phyloP scores from a whole-genome alignment of 768 basidiomycete species.

The Auriscalpium vulgare region DNA sequence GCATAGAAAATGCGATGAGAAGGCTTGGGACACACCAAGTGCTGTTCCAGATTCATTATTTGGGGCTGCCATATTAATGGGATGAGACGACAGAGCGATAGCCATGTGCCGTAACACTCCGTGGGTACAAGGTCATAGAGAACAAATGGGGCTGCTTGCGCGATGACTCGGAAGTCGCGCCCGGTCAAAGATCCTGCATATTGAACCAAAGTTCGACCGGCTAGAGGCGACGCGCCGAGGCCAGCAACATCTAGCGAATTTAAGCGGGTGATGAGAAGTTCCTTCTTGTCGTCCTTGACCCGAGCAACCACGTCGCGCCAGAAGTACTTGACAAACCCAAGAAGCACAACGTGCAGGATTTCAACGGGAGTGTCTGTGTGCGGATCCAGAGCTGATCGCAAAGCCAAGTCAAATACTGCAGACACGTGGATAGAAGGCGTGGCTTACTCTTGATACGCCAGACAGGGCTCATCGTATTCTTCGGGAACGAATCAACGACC shows the following conservation, averaged over 20 bases:
- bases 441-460: too few relatives aligned
- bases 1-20: too few relatives aligned
- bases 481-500: too few relatives aligned
- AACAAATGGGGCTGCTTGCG: slow-evolving; percentile 30
- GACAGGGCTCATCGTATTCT: too few relatives aligned
- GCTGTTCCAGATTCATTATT: slow-evolving; percentile 26
- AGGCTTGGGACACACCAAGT: slow-evolving; percentile 22
- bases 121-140: slow-evolving; percentile 28
- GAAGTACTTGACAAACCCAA: slow-evolving; percentile 41
- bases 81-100: slow-evolving; percentile 24
- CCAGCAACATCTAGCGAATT: slow-evolving; percentile 25
- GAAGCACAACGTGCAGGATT: slow-evolving; percentile 35
- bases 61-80: slow-evolving; percentile 33
- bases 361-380: slow-evolving; percentile 37
- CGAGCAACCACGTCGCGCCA: slow-evolving; percentile 30
- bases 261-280: slow-evolving; percentile 21
- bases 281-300: slow-evolving; percentile 21
- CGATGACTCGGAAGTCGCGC: slow-evolving; percentile 22
- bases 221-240: slow-evolving; percentile 21
- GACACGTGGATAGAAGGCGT: too few relatives aligned
- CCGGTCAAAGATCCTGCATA: slow-evolving; percentile 33
- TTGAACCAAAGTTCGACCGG: slow-evolving; percentile 27
- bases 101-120: slow-evolving; percentile 24
- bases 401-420: too few relatives aligned
- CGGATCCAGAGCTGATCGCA: slow-evolving; percentile 36